A percentile compares a stretch with the other conserved stretches of the same genome.
These are phyloP conservation scores for Galium porrigens DNA, from an alignment of 305 asterid genomes.

Conservation along the genomic window DNA sequence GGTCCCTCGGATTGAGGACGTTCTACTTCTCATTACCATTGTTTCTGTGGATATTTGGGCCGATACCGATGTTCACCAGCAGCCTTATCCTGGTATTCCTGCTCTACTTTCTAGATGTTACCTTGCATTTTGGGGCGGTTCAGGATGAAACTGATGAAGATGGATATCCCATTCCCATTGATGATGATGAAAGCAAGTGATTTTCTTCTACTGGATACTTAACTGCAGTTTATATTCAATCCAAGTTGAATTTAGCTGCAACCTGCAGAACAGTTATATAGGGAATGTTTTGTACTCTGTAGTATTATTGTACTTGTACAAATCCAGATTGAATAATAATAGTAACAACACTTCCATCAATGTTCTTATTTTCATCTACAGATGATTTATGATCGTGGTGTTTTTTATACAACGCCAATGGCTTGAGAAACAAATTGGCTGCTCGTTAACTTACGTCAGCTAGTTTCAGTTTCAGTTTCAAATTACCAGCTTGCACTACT, in stretches of 20 bases:
- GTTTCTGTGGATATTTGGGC: slow-evolving; percentile 76
- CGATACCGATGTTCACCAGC: slow-evolving; percentile 59
- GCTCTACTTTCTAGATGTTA: slow-evolving; percentile 52
- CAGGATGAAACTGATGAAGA: neutral
- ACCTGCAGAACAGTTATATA: neutral
- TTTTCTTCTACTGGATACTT: too few relatives aligned
- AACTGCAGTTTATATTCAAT: slow-evolving; percentile 12
- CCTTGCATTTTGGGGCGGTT: slow-evolving; percentile 18
- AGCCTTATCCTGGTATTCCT: slow-evolving; percentile 37
- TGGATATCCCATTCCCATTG: neutral
- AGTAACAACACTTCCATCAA: neutral
- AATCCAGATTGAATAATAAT: neutral
- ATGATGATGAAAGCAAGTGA: slow-evolving; percentile 5
- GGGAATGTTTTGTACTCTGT: neutral
- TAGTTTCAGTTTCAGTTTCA: slow-evolving; percentile 67
- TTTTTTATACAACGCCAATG: neutral
- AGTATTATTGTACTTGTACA: neutral
- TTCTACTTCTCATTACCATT: slow-evolving; percentile 68
- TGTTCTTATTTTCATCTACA: neutral
- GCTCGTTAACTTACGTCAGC: slow-evolving; percentile 32
- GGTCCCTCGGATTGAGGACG: slow-evolving; percentile 74
- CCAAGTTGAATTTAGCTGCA: slow-evolving; percentile 17
- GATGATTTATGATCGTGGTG: neutral
- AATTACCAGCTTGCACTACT: slow-evolving; percentile 66
- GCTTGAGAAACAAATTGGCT: neutral